Evolutionary conservation across 495 filamentous ascomycete species (phyloP).

Genomic region (Corynascus novoguineensis): DNA sequence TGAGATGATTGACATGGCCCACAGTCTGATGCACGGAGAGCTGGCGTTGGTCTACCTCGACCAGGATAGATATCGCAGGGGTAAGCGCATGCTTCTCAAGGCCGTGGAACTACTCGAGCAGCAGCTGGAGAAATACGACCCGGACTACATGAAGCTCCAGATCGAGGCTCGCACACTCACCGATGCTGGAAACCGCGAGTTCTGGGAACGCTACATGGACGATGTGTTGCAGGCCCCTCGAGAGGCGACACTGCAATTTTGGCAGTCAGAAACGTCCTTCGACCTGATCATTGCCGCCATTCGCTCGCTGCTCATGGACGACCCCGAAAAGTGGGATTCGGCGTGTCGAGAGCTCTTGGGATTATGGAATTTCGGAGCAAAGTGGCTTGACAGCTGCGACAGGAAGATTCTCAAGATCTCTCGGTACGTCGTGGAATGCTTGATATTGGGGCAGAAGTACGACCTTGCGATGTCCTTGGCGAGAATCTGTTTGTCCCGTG

Average conservation of each 20-base stretch:
- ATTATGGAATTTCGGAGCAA: not conserved
- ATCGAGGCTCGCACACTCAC: not conserved
- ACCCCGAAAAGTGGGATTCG: not conserved
- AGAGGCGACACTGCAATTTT: not conserved
- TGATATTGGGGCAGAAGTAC: not conserved
- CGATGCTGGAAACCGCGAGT: not conserved
- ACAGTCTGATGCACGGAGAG: not conserved
- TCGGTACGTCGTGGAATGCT: not conserved
- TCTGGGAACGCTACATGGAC: not conserved
- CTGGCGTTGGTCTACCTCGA: conserved; percentile 3
- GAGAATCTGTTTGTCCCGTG: not conserved
- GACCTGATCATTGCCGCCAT: not conserved
- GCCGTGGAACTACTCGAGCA: not conserved
- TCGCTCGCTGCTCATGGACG: not conserved
- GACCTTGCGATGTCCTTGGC: not conserved
- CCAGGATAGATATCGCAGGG: not conserved
- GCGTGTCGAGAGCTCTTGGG: not conserved
- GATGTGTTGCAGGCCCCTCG: not conserved
- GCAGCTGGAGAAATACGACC: not conserved
- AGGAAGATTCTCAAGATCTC: not conserved
- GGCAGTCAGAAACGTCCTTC: not conserved
- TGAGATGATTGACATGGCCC: not conserved
- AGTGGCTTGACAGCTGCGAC: not conserved
- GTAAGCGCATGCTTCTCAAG: not conserved
- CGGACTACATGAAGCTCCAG: not conserved